phyloP scores from a whole-genome alignment of 2,329 filamentous ascomycete genomes.

The Cladosporium austrohemisphaericum region DNA sequence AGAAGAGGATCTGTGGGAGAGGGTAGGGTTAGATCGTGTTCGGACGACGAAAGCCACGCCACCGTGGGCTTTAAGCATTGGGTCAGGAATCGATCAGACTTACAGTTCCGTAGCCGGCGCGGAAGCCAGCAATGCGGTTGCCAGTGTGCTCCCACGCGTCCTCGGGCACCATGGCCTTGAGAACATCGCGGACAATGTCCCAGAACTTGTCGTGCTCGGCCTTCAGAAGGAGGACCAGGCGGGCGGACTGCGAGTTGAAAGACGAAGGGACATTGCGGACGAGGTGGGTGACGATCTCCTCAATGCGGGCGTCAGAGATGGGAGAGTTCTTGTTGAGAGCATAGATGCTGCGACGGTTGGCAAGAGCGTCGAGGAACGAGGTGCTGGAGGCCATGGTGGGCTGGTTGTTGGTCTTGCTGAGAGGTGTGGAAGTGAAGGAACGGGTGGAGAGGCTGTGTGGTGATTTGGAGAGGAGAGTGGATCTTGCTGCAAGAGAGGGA shows the following conservation, averaged over 20 bases:
- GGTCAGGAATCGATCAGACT: constrained; percentile 32
- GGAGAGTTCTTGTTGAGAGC: constrained; percentile 57
- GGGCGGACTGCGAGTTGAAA: constrained; percentile 86
- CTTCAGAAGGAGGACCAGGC: constrained; percentile 73
- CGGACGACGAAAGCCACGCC: too few species aligned
- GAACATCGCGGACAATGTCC: constrained; percentile 64
- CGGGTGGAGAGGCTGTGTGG: neutral
- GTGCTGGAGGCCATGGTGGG: constrained; percentile 37
- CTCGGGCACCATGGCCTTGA: constrained; percentile 66
- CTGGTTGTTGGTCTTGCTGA: constrained; percentile 13
- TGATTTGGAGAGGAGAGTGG: neutral
- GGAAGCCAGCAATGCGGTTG: constrained; percentile 57
- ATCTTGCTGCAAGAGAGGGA: neutral
- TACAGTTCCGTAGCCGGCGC: constrained; percentile 71
- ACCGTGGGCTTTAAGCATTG: neutral
- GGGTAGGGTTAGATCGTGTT: neutral
- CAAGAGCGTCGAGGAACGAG: constrained; percentile 60
- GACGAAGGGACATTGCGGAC: constrained; percentile 69
- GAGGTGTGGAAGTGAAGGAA: constrained; percentile 14
- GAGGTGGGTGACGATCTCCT: constrained; percentile 57
- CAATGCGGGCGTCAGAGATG: constrained; percentile 65
- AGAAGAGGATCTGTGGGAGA: constrained; percentile 67
- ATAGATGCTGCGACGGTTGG: constrained; percentile 60
- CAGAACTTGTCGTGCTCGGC: constrained; percentile 84
- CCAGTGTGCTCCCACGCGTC: constrained; percentile 57